phyloP scores from a whole-genome alignment of 1,139 yeast genomes.

The Scheffersomyces cryptocercus region DNA sequence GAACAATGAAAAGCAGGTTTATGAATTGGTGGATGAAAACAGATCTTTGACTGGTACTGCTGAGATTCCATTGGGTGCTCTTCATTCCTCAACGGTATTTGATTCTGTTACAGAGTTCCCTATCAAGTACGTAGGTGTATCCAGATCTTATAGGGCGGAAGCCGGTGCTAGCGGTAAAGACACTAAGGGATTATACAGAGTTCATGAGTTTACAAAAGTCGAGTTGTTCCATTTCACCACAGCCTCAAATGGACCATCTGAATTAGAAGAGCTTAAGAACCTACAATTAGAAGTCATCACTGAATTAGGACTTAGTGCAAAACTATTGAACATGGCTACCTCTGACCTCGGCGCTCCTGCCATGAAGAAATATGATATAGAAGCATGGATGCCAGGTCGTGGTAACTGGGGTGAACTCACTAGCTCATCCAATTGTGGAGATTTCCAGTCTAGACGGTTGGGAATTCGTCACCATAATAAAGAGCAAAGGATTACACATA shows the following conservation, averaged over 20 bases:
- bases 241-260: constrained; percentile 43
- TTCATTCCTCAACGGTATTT: constrained; percentile 40
- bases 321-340: constrained; percentile 85
- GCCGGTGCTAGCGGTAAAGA: constrained; percentile 97
- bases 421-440: constrained; percentile 90
- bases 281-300: constrained; percentile 66
- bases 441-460: constrained; percentile 84
- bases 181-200: constrained; percentile 89
- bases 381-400: constrained; percentile 99
- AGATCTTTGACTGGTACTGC: constrained; percentile 91
- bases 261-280: constrained; percentile 60
- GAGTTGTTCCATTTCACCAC: constrained; percentile 83
- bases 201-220: constrained; percentile 97
- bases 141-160: constrained; percentile 91
- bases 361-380: constrained; percentile 85
- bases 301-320: constrained; percentile 75
- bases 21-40: constrained; percentile 51
- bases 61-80: constrained; percentile 89
- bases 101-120: constrained; percentile 41
- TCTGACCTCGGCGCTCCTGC: constrained; percentile 96
- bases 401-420: constrained; percentile 92
- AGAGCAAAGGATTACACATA: constrained; percentile 48
- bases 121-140: constrained; percentile 70
- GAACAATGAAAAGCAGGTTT: constrained; percentile 84
- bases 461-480: constrained; percentile 55